Evolutionary conservation across 306 rosid genomes (phyloP), one percentile per base, ranked within the genome.

Genomic region (Abrus pulchellus): DNA sequence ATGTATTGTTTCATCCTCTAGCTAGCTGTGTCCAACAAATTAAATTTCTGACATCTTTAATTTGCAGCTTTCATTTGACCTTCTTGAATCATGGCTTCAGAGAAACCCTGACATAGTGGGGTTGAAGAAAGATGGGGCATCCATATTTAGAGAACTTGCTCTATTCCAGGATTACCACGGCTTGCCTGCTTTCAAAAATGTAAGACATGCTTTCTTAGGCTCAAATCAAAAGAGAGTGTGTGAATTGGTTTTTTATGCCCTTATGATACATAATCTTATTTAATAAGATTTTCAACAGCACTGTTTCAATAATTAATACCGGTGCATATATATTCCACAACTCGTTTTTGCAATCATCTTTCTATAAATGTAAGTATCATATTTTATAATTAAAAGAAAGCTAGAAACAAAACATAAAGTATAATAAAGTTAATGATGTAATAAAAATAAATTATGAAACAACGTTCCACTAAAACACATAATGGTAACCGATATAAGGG

Each of bases 151-250:
- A 80, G 94, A 93, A 41, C 89, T 94, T 2, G 97, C 97, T 11
- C 90, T 94, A 53, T 94, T 93, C 81, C 99, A 94, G 79, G 97
- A 94, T 85, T 94, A 94, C 36, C 94, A 87, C 14, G 99, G 99
- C 36, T 83, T 91, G 30, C 90, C 99, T 2, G 77, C 88, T 78
- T 90, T 94, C 48, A 94, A 94, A 85, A 83, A 89, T 6, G 99
- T 91, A 85, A 55, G 82, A 45, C 33, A 5, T 5, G 30, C 1
- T 13, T 36, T 36, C 40, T 36, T 4, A 36, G 2, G 40, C 40
- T 36, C 4, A 36, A 36, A 36, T 36, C 4, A 2, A 36, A 36
- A 36, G 2, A 4, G 40, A 36, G 40, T 36, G 2, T 36, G 40
- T 36, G 40, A 36, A 36, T 36, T 36, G 4, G 40, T 2, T 36